Percentiles rank a stretch among this genome's conserved stretches.
Conservation (phyloP, 108 stramenopile genomes). For the Cyclostephanos tholiformis region DNA sequence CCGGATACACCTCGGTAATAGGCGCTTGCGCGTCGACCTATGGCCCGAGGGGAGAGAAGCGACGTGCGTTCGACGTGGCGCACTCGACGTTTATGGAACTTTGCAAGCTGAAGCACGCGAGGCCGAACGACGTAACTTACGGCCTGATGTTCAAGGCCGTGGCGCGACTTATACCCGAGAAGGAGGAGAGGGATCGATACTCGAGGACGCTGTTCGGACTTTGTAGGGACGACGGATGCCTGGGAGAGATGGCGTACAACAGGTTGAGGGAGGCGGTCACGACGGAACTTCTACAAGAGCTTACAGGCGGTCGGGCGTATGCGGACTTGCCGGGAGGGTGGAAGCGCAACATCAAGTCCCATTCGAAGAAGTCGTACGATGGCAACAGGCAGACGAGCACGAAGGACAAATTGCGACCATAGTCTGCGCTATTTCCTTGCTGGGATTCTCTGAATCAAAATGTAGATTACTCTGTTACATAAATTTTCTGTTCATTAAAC, state of each 20-base stretch:
- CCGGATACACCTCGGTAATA: constrained; percentile 70
- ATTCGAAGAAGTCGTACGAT: constrained; percentile 46
- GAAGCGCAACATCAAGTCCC: constrained; percentile 57
- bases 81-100: constrained; percentile 65
- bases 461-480: no score
- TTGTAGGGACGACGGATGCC: constrained; percentile 33
- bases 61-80: constrained; percentile 67
- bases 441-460: no score
- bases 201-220: constrained; percentile 49
- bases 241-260: constrained; percentile 71
- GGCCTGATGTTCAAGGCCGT: constrained; percentile 81
- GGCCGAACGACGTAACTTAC: constrained; percentile 82
- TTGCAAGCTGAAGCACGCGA: constrained; percentile 34
- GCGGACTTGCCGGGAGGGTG: constrained; percentile 55
- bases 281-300: constrained; percentile 42
- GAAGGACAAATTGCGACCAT: no score
- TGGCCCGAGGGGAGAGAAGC: constrained; percentile 38
- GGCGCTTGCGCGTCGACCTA: constrained; percentile 57
- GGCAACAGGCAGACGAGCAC: not conserved
- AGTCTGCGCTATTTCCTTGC: no score
- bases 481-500: not conserved
- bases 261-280: constrained; percentile 59
- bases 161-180: constrained; percentile 46
- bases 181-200: constrained; percentile 44
- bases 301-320: constrained; percentile 56